Evolutionary conservation across 805 yeast genomes (phyloP), one percentile per base, ranked within the genome.

Genomic region (Clavispora phyllophila): DNA sequence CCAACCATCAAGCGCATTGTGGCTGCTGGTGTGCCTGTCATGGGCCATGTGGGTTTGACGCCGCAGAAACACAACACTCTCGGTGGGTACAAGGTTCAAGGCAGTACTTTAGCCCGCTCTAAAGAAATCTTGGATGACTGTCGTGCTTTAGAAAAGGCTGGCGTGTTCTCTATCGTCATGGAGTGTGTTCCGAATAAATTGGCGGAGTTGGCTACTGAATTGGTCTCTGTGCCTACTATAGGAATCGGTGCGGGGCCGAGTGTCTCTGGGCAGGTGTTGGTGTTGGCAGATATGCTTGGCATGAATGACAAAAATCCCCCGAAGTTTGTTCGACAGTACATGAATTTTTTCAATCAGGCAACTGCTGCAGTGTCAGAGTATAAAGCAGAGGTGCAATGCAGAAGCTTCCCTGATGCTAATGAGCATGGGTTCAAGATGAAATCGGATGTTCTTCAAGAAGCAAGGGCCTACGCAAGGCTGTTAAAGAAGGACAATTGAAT

Each of bases 241-340:
- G 99, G 99, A 3, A 91, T 91, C 38, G 99, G 99, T 4, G 96
- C 98, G 0, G 98, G 99, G 0, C 77, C 80, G 18, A 66, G 66
- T 8, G 83, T 91, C 8, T 78, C 86, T 27, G 98, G 96, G 0
- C 98, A 93, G 61, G 96, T 91, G 1, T 71, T 91, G 29, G 99
- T 91, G 0, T 81, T 85, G 61, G 78, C 87, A 4, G 99, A 91
- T 58, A 56, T 87, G 64, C 66, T 91, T 25, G 96, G 96, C 1
- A 78, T 83, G 86, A 68, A 70, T 39, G 79, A 79, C 35, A 24
- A 31, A 10, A 14, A 32, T 15, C 73, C 74, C 0, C 61, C 72
- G 8, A 86, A 84, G 57, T 90, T 93, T 62, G 91, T 88, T 22
- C 85, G 87, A 56, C 70, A 71, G 49, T 91, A 85, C 60, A 70